phyloP scores from a whole-genome alignment of 345 rosid genomes.

The Arabidopsis suecica region DNA sequence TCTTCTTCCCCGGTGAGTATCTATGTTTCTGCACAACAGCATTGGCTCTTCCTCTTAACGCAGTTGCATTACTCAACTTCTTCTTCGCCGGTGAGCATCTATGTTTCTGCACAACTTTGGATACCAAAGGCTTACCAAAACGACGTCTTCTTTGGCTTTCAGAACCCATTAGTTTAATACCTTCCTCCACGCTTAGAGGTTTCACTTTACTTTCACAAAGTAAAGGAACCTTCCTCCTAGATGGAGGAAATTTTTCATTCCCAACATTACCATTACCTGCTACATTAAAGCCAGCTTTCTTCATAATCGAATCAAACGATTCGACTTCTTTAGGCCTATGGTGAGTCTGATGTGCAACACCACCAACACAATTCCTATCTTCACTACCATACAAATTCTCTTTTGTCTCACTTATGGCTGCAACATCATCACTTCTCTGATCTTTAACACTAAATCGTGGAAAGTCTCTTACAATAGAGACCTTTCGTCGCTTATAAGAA shows the following conservation, averaged over 20 bases:
- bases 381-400: neutral
- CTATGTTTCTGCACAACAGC: neutral
- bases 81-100: neutral
- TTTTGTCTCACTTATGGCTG: neutral
- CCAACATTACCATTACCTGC: neutral
- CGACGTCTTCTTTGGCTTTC: neutral
- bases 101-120: neutral
- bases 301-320: constrained; percentile 18
- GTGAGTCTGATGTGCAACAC: neutral
- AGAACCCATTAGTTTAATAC: neutral
- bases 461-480: neutral
- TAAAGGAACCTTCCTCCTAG: neutral
- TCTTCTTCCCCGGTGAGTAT: neutral
- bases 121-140: neutral
- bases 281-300: constrained; percentile 25
- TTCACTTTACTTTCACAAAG: constrained; percentile 16
- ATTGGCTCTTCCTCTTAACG: constrained; percentile 1
- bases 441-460: neutral
- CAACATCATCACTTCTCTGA: neutral
- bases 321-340: constrained; percentile 8
- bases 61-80: constrained; percentile 12
- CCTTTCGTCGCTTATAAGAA: neutral
- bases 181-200: constrained; percentile 17
- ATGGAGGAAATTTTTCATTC: neutral
- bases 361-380: neutral